These are phyloP conservation scores for Chalciporus piperatoides DNA, from an alignment of 1,284 basidiomycete genomes.

Conservation along the genomic window DNA sequence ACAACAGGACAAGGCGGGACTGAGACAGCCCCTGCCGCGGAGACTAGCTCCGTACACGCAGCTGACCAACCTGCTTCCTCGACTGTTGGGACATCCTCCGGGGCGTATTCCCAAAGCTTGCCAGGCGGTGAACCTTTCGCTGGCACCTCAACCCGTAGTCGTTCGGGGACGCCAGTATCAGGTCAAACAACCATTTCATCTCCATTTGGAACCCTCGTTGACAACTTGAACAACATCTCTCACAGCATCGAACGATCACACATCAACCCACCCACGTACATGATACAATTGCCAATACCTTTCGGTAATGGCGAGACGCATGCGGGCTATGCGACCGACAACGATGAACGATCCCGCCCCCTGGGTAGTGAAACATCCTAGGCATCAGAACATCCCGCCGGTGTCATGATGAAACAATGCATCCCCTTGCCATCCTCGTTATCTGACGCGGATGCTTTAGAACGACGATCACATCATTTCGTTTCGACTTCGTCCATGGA, in stretches of 20 bases:
- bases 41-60: slow-evolving; percentile 9
- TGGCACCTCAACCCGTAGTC: slow-evolving; percentile 17
- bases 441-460: slow-evolving; percentile 25
- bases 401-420: slow-evolving; percentile 20
- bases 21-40: slow-evolving; percentile 14
- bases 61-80: slow-evolving; percentile 6
- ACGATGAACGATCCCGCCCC: slow-evolving; percentile 15
- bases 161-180: slow-evolving; percentile 31
- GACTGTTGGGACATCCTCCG: slow-evolving; percentile 4
- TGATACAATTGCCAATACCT: slow-evolving; percentile 15
- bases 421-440: slow-evolving; percentile 28
- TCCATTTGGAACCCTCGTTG: slow-evolving; percentile 25
- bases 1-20: slow-evolving; percentile 30
- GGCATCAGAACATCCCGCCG: slow-evolving; percentile 12
- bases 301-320: slow-evolving; percentile 13
- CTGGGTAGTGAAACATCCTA: slow-evolving; percentile 1
- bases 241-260: slow-evolving; percentile 27
- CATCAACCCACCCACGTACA: slow-evolving; percentile 16
- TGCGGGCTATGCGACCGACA: slow-evolving; percentile 5
- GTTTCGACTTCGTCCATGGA: slow-evolving; percentile 36
- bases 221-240: slow-evolving; percentile 25
- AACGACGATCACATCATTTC: slow-evolving; percentile 33
- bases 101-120: slow-evolving; percentile 5
- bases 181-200: slow-evolving; percentile 36
- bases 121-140: slow-evolving; percentile 13